Evolutionary conservation across 176 grass and related monocot genomes (phyloP).

Genomic region (Guadua angustifolia): DNA sequence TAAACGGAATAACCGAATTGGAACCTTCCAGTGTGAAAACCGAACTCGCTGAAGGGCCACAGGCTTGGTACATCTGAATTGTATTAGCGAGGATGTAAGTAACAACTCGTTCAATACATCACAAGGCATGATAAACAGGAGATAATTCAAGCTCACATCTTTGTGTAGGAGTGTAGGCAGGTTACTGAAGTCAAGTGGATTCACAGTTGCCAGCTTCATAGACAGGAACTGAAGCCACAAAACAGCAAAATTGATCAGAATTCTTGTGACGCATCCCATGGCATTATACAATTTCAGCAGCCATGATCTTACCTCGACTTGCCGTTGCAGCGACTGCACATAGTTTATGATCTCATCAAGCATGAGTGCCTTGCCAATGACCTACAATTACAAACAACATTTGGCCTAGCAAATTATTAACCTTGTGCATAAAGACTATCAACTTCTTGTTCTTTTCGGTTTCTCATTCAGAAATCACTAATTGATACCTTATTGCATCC

Average conservation of each 20-base stretch:
- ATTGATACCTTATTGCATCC: conserved; percentile 83
- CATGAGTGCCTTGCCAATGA: conserved; percentile 90
- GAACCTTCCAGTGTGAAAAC: conserved; percentile 76
- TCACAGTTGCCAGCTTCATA: conserved; percentile 97
- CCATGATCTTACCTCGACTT: conserved; percentile 67
- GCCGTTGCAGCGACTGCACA: conserved; percentile 82
- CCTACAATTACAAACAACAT: conserved; percentile 48
- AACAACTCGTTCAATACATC: conserved; percentile 1
- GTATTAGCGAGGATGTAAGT: not conserved
- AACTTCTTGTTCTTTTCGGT: not conserved
- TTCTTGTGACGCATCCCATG: not conserved
- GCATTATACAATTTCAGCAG: not conserved
- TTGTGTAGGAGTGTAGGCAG: conserved; percentile 73
- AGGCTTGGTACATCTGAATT: conserved; percentile 74
- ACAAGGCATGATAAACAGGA: not conserved
- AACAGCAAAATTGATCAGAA: conserved; percentile 31
- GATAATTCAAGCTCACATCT: conserved; percentile 61
- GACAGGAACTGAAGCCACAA: conserved; percentile 80
- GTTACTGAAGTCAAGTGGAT: conserved; percentile 81
- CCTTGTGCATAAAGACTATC: conserved; percentile 12
- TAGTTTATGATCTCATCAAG: conserved; percentile 97
- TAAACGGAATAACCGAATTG: conserved; percentile 55
- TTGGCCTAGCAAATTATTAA: conserved; percentile 23
- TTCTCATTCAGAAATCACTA: conserved; percentile 19
- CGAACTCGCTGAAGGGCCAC: conserved; percentile 54